Conservation (phyloP, 495 filamentous ascomycete species). For the Podospora didyma region DNA sequence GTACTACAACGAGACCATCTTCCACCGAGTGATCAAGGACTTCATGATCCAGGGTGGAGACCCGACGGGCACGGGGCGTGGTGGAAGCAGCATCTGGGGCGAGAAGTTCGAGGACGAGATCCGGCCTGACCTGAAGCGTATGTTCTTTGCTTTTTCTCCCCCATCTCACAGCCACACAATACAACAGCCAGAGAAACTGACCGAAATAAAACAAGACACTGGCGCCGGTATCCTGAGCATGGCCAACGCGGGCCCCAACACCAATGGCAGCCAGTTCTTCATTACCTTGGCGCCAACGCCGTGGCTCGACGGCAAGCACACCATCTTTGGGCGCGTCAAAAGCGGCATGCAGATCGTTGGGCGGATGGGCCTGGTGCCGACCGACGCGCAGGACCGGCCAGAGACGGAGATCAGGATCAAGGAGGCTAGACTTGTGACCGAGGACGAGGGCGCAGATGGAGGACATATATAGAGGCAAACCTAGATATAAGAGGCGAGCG, state of each 20-base stretch:
- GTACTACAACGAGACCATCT: slow-evolving; percentile 80
- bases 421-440: slow-evolving; percentile 61
- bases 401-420: slow-evolving; percentile 79
- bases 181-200: background rate
- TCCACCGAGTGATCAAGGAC: slow-evolving; percentile 92
- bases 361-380: slow-evolving; percentile 89
- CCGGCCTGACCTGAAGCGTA: slow-evolving; percentile 60
- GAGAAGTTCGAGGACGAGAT: slow-evolving; percentile 97
- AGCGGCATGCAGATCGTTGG: slow-evolving; percentile 77
- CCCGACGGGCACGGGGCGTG: slow-evolving; percentile 91
- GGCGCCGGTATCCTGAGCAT: slow-evolving; percentile 91
- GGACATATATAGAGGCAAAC: background rate
- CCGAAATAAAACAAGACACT: slow-evolving; percentile 49
- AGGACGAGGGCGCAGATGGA: slow-evolving; percentile 37
- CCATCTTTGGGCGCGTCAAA: slow-evolving; percentile 93
- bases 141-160: background rate
- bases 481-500: too few relatives aligned
- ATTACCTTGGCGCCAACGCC: slow-evolving; percentile 93
- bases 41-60: slow-evolving; percentile 99
- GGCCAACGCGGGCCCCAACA: slow-evolving; percentile 93
- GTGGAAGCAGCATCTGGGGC: slow-evolving; percentile 86
- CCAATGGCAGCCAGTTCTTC: slow-evolving; percentile 87
- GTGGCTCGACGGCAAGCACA: slow-evolving; percentile 97
- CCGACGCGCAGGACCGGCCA: slow-evolving; percentile 74
- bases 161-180: too few relatives aligned